Evolutionary conservation across 352 stramenopile genomes (phyloP).

Genomic region (Globisporangium middletonii): DNA sequence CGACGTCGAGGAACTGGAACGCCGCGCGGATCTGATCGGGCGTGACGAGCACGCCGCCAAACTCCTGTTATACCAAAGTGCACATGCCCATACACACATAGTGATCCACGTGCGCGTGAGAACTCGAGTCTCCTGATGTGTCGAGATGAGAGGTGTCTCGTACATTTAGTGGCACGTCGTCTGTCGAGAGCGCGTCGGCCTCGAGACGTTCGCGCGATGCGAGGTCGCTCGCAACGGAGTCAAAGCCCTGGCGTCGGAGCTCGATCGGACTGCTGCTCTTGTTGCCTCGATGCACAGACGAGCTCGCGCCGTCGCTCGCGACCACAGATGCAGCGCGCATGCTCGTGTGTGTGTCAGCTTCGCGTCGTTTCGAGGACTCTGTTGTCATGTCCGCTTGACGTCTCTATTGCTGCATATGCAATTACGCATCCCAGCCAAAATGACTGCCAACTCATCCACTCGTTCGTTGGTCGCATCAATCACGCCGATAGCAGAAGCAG

Average conservation of each 20-base stretch:
- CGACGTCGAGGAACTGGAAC: constrained; percentile 89
- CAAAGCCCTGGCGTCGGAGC: constrained; percentile 9
- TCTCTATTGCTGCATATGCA: not conserved
- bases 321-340: constrained; percentile 4
- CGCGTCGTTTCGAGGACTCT: not conserved
- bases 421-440: too few relatives aligned
- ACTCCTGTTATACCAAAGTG: constrained; percentile 25
- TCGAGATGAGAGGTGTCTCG: not conserved
- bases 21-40: constrained; percentile 77
- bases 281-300: not conserved
- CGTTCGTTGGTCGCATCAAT: not conserved
- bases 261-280: constrained; percentile 2
- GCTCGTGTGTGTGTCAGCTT: not conserved
- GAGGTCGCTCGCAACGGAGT: constrained; percentile 6
- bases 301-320: not conserved
- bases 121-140: not conserved
- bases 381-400: too few relatives aligned
- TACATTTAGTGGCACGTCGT: constrained; percentile 9
- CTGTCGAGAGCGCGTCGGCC: constrained; percentile 1
- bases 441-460: too few relatives aligned
- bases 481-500: not conserved
- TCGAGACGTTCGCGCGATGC: constrained; percentile 6
- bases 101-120: not conserved
- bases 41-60: constrained; percentile 80
- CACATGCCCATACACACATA: too few relatives aligned